phyloP scores from a whole-genome alignment of 1,139 yeast genomes.

The Hyphopichia wangnamkhiaoensis region DNA sequence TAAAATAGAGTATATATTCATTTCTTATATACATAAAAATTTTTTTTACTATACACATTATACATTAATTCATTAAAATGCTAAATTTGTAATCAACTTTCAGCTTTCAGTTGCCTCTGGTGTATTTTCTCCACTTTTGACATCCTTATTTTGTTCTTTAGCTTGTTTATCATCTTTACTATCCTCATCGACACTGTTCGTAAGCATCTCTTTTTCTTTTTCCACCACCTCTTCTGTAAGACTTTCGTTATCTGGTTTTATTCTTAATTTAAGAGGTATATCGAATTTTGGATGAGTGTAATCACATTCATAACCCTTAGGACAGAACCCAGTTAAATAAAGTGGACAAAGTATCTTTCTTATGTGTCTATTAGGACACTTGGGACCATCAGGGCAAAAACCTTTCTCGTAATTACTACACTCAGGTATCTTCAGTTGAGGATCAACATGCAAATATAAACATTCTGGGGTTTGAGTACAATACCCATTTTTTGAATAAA shows the following conservation, averaged over 20 bases:
- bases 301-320: conserved; percentile 66
- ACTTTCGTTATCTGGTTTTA: conserved; percentile 43
- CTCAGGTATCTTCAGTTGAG: conserved; percentile 81
- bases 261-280: conserved; percentile 48
- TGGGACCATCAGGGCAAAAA: conserved; percentile 91
- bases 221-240: conserved; percentile 6
- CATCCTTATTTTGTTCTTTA: conserved; percentile 2
- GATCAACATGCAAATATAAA: conserved; percentile 87
- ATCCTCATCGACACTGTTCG: conserved; percentile 3
- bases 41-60: too few relatives aligned
- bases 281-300: conserved; percentile 61
- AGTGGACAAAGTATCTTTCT: conserved; percentile 78
- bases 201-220: conserved; percentile 1
- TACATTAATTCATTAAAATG: too few relatives aligned
- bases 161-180: conserved; percentile 11
- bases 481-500: conserved; percentile 82
- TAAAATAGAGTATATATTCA: too few relatives aligned
- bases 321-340: conserved; percentile 91
- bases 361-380: conserved; percentile 80
- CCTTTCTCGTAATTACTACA: conserved; percentile 86
- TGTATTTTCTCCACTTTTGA: too few relatives aligned
- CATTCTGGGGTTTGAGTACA: conserved; percentile 97
- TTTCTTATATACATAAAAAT: too few relatives aligned
- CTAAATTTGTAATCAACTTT: too few relatives aligned
- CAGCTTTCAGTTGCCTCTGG: too few relatives aligned